Base-by-base conservation (phyloP, 2,329 filamentous ascomycete genomes). In the Pseudofabraea citricarpa region DNA sequence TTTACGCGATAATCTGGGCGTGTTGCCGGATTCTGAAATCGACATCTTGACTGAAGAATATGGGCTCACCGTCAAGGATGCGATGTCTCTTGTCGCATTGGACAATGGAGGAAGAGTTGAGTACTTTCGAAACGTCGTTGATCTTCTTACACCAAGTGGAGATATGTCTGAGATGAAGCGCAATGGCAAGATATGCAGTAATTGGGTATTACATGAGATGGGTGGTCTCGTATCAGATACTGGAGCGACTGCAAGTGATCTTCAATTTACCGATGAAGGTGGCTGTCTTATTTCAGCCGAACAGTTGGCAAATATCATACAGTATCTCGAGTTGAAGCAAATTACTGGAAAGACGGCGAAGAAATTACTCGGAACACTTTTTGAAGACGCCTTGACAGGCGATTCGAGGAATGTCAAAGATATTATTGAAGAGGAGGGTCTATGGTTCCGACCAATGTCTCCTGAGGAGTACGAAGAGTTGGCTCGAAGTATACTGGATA, bases 41-140 rank as follows among this genome's bases (percentile, higher is more conserved):
- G 68, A 78, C 24, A 71, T 76, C 26, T 70, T 95, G 3, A 73
- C 81, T 1, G 53, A 68, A 1, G 64, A 73, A 3, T 90, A 87
- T 55, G 79, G 79, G 0, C 69, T 98, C 10, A 85, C 83, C 0
- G 62, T 79, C 6, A 93, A 93, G 60, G 93, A 98, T 57, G 90
- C 91, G 1, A 77, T 87, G 51, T 86, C 90, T 0, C 70, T 98
- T 24, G 74, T 90, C 36, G 75, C 79, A 6, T 70, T 95, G 1
- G 87, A 97, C 50, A 78, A 85, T 43, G 90, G 90, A 6, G 81
- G 81, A 6, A 77, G 90, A 32, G 68, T 93, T 4, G 83, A 95
- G 53, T 96, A 90, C 63, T 94, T 90, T 58, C 83, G 85, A 57
- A 74, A 78, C 20, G 77, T 88, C 0, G 70, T 87, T 1, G 68